A percentile compares a stretch with the other conserved stretches of the same genome.
These are phyloP conservation scores for Hyphopichia burtonii DNA, from an alignment of 1,139 yeast species.

Conservation along the genomic window DNA sequence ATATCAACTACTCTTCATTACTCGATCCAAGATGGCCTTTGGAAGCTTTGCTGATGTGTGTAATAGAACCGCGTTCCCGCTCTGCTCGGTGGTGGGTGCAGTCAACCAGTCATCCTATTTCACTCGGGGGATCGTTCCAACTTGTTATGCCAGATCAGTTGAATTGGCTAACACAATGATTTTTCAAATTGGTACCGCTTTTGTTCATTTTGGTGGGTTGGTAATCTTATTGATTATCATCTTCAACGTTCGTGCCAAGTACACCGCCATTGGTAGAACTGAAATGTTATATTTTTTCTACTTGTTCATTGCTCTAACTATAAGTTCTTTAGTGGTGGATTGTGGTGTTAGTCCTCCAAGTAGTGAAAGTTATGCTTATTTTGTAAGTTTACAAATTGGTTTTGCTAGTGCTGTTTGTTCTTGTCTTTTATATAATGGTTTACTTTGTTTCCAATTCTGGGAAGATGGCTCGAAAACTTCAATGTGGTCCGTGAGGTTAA, in stretches of 20 bases:
- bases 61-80: slow-evolving; percentile 67
- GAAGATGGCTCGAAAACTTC: slow-evolving; percentile 83
- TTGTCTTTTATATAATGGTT: slow-evolving; percentile 68
- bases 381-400: slow-evolving; percentile 81
- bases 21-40: slow-evolving; percentile 45
- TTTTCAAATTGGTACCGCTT: slow-evolving; percentile 87
- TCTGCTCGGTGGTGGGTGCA: slow-evolving; percentile 66
- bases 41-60: slow-evolving; percentile 75
- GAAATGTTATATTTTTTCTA: slow-evolving; percentile 81
- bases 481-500: slow-evolving; percentile 53
- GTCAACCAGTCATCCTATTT: slow-evolving; percentile 27
- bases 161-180: slow-evolving; percentile 88
- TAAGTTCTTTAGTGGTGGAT: slow-evolving; percentile 74
- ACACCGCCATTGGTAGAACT: slow-evolving; percentile 89
- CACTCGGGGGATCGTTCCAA: slow-evolving; percentile 62
- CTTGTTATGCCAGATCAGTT: slow-evolving; percentile 82
- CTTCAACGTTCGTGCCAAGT: slow-evolving; percentile 78
- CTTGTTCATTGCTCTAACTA: slow-evolving; percentile 53
- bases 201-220: slow-evolving; percentile 76
- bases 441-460: slow-evolving; percentile 85
- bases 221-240: slow-evolving; percentile 65
- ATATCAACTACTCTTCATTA: background rate
- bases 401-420: slow-evolving; percentile 69
- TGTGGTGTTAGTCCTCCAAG: slow-evolving; percentile 93
- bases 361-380: slow-evolving; percentile 69